Evolutionary conservation across 805 yeast species (phyloP), one percentile per base, ranked within the genome.

Genomic region (Starmerella tilneyi): DNA sequence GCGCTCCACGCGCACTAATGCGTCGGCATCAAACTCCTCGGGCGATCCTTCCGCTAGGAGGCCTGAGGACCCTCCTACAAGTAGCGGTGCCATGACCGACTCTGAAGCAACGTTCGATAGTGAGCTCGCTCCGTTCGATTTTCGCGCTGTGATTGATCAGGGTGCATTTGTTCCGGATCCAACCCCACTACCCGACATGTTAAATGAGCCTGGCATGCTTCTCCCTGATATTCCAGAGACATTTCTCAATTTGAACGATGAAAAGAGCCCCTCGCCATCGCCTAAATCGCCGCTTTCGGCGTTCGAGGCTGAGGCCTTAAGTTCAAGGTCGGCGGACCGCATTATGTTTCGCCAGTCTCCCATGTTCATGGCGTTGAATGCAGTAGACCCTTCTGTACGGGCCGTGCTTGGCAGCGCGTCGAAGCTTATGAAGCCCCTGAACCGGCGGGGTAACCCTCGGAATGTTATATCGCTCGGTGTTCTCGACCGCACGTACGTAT

Each of bases 391-490:
- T 21, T 26, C 16, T 16, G 22, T 32, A 15, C 49, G 21, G 27
- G 15, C 15, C 11, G 28, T 23, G 15, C 26, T 46, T 20, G 49
- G 49, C 38, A 26, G 37, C 1, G 34, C 36, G 11, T 46, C 50
- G 42, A 39, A 36, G 22, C 45, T 45, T 16, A 28, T 33, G 20
- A n/a, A 21, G 39, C 27, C 45, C 31, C 41, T 21, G 35, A 33
- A 17, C 30, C 30, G n/a, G 30, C 40, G 22, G 3, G 15, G 4
- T 8, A 5, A 13, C 8, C 12, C 41, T 24, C 44, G 42, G 20
- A 50, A 80, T 56, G 60, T 80, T 3, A 65, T 82, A 2, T 53
- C 72, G 2, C 54, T 71, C 22, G 74, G 75, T 1, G 62, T 80
- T 5, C 54, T 83, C 13, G 56, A 74, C 1, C 54, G 66, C 33